Conservation (phyloP, 1,284 basidiomycete genomes). For the Albatrellus sp. region DNA sequence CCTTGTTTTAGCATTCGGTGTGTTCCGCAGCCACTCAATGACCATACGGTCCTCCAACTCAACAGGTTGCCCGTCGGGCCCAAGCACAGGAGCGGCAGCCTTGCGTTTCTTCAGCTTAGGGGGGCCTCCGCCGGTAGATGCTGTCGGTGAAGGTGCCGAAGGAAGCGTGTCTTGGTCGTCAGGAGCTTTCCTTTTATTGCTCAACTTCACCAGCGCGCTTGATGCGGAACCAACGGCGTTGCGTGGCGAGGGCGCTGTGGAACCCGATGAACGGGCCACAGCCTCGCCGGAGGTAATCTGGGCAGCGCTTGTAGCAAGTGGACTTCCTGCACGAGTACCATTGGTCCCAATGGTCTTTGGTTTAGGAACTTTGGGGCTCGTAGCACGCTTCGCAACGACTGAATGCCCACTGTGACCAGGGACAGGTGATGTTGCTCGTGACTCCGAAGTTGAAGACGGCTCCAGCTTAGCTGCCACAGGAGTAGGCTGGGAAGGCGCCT, state of each 20-base stretch:
- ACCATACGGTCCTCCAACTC: conserved; percentile 54
- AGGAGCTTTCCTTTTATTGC: conserved; percentile 56
- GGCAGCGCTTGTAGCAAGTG: conserved; percentile 27
- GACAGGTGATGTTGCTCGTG: conserved; percentile 45
- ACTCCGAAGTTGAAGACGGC: conserved; percentile 15
- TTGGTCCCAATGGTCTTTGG: conserved; percentile 28
- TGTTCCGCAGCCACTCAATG: conserved; percentile 59
- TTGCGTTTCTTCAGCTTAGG: conserved; percentile 62
- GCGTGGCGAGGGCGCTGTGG: conserved; percentile 15
- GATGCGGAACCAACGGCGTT: conserved; percentile 12
- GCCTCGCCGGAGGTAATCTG: conserved; percentile 8
- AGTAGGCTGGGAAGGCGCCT: conserved; percentile 22
- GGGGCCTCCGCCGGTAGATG: conserved; percentile 14
- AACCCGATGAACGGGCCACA: conserved; percentile 33
- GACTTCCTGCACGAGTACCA: conserved; percentile 41
- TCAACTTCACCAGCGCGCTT: conserved; percentile 15
- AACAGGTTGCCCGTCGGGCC: conserved; percentile 26
- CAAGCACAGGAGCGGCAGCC: conserved; percentile 22
- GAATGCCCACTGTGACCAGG: conserved; percentile 54
- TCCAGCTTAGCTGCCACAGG: conserved; percentile 13
- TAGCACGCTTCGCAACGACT: conserved; percentile 71
- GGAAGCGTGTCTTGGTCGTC: conserved; percentile 22
- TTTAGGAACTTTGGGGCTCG: conserved; percentile 60
- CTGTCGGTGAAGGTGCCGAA: conserved; percentile 13
- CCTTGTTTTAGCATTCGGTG: conserved; percentile 50